Evolutionary conservation across 2,329 filamentous ascomycete genomes (phyloP).

Genomic region (Alternaria panax): DNA sequence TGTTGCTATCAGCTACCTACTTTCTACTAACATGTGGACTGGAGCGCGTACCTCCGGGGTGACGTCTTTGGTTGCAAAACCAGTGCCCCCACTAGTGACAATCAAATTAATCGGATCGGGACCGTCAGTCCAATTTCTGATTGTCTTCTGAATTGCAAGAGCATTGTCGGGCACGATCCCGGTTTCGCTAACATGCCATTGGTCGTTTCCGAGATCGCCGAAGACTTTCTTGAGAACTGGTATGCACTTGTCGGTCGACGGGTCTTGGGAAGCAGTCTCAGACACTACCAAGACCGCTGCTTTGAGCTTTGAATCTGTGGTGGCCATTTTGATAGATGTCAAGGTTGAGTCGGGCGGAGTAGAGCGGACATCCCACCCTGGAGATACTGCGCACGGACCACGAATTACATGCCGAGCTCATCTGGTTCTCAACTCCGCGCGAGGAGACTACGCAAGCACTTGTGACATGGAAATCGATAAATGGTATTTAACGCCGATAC

Average conservation of each 20-base stretch:
- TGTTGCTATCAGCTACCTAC: slow-evolving; percentile 11
- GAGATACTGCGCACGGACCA: slow-evolving; percentile 31
- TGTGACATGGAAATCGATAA: slow-evolving; percentile 12
- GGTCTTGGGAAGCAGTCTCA: slow-evolving; percentile 83
- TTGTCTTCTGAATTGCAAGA: slow-evolving; percentile 74
- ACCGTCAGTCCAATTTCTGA: slow-evolving; percentile 77
- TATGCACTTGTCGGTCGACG: slow-evolving; percentile 78
- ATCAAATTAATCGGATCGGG: slow-evolving; percentile 73
- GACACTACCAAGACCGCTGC: slow-evolving; percentile 87
- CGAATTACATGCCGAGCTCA: slow-evolving; percentile 2
- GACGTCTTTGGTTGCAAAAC: slow-evolving; percentile 82
- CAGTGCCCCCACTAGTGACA: slow-evolving; percentile 89
- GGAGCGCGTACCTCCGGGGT: slow-evolving; percentile 78
- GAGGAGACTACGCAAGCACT: background rate
- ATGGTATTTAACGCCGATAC: slow-evolving; percentile 37
- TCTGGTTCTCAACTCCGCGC: slow-evolving; percentile 5
- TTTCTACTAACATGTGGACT: background rate
- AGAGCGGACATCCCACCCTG: slow-evolving; percentile 30
- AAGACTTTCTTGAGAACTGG: slow-evolving; percentile 74
- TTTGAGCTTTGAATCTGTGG: slow-evolving; percentile 60
- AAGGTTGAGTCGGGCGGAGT: slow-evolving; percentile 24
- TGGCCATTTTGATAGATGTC: slow-evolving; percentile 37
- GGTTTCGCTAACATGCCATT: slow-evolving; percentile 74
- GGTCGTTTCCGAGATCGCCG: slow-evolving; percentile 67
- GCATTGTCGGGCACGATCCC: slow-evolving; percentile 82